A percentile compares a stretch with the other conserved stretches of the same genome.
phyloP scores from a whole-genome alignment of 169 alveolate genomes.

The Eimeria necatrix region DNA sequence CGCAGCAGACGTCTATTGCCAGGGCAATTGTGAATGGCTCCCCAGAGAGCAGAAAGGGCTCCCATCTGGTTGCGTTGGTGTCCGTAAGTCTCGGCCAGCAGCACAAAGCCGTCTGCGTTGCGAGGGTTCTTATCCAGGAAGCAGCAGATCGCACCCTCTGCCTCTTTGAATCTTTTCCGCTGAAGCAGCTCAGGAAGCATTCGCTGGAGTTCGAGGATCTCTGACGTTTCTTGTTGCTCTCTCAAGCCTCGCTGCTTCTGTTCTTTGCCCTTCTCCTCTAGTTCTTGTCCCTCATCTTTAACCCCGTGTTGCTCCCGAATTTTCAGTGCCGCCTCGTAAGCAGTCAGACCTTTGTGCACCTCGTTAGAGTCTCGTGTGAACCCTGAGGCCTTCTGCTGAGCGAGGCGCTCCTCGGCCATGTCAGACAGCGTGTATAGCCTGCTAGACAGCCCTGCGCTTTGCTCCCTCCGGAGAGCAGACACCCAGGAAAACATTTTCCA shows the following conservation, averaged over 20 bases:
- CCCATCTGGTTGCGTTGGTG: slow-evolving; percentile 41
- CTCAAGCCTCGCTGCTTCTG: neutral
- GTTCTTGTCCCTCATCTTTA: slow-evolving; percentile 28
- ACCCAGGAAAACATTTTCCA: slow-evolving; percentile 14
- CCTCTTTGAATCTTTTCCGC: slow-evolving; percentile 21
- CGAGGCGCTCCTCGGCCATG: slow-evolving; percentile 37
- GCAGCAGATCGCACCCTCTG: slow-evolving; percentile 51
- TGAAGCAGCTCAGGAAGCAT: slow-evolving; percentile 38
- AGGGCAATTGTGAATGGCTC: slow-evolving; percentile 61
- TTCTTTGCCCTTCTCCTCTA: neutral
- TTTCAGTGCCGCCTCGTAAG: slow-evolving; percentile 30
- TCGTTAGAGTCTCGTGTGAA: neutral
- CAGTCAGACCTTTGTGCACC: neutral
- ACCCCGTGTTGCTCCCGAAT: slow-evolving; percentile 32
- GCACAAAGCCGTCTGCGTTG: slow-evolving; percentile 53
- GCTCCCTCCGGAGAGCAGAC: neutral
- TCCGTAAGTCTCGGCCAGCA: slow-evolving; percentile 30
- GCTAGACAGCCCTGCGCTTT: slow-evolving; percentile 13
- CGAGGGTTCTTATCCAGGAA: slow-evolving; percentile 64
- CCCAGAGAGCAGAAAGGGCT: slow-evolving; percentile 33
- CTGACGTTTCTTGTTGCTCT: slow-evolving; percentile 27
- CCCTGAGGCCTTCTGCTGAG: neutral
- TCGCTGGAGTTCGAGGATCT: slow-evolving; percentile 37
- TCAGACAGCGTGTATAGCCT: slow-evolving; percentile 26
- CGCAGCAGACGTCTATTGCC: slow-evolving; percentile 53